A percentile compares a stretch with the other conserved stretches of the same genome.
These are phyloP conservation scores for Wallacemonas sp. DNA, from an alignment of 208 protist genomes.

Conservation along the genomic window DNA sequence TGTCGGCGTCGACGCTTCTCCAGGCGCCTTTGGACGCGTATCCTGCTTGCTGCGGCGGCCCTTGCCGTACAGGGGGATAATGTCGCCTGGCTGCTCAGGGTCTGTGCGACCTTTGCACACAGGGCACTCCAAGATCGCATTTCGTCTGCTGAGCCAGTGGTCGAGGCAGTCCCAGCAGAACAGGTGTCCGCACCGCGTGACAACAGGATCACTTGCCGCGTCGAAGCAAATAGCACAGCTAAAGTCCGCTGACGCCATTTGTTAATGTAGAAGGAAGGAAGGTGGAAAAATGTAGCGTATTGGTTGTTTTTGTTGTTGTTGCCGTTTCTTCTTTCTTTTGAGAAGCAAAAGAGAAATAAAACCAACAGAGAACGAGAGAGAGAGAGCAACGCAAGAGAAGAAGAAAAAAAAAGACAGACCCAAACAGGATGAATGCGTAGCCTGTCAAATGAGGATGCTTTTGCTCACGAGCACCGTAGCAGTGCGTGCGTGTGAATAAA, in stretches of 20 bases:
- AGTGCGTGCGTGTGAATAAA: not conserved
- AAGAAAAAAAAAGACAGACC: too few relatives aligned
- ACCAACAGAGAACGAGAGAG: not conserved
- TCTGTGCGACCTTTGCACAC: slow-evolving; percentile 81
- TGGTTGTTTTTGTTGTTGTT: slow-evolving; percentile 14
- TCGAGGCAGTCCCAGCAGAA: slow-evolving; percentile 87
- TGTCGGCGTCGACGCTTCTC: not conserved
- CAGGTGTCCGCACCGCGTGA: slow-evolving; percentile 84
- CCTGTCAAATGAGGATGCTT: too few relatives aligned
- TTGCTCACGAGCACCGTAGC: not conserved
- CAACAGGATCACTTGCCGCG: slow-evolving; percentile 64
- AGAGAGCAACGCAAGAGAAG: too few relatives aligned
- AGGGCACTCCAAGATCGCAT: slow-evolving; percentile 58
- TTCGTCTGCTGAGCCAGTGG: slow-evolving; percentile 56
- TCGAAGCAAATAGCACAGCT: slow-evolving; percentile 84
- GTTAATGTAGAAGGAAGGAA: not conserved
- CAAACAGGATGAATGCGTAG: too few relatives aligned
- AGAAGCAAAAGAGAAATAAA: not conserved
- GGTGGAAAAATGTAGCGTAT: too few relatives aligned
- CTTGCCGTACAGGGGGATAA: slow-evolving; percentile 83
- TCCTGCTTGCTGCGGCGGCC: slow-evolving; percentile 17
- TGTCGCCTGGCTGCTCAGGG: slow-evolving; percentile 48
- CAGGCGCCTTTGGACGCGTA: not conserved
- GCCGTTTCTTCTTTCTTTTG: slow-evolving; percentile 3
- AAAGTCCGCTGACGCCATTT: slow-evolving; percentile 49